Base-by-base conservation (phyloP, 441 rosid genomes). In the Kokia cookei region DNA sequence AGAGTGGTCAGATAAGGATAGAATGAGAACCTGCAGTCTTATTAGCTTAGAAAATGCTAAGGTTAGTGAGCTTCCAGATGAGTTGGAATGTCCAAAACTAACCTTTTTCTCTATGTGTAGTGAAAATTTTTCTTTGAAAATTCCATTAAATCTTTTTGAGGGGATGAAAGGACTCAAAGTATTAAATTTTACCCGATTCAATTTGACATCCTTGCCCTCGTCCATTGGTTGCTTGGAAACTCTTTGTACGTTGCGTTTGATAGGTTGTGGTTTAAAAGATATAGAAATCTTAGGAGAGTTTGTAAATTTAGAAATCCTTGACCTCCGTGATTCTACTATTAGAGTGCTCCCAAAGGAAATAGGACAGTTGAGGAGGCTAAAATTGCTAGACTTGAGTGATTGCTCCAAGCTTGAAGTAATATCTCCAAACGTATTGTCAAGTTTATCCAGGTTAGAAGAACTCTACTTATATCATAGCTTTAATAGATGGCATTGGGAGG, bases 231-330 rank as follows among this genome's bases (percentile, higher is more conserved):
- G 0, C 26, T 43, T 69, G 7, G 8, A 6, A 42, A 75, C 48
- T 40, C 84, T 84, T 17, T 65, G 0, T 50, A 80, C 86, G 1
- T 72, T 84, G 60, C 55, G 80, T 53, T 9, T 87, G 4, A 45
- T 72, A 27, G 0, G 0, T 0, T 76, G 77, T 7, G 0, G 0
- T 0, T 11, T 82, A 27, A 17, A 3, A n/a, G 79, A 81, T 22
- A 48, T 43, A 43, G 35, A 0, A 19, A 24, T 65, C 7, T 6
- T 65, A 5, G 54, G 70, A 45, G 37, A 24, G 70, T 11, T 64
- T 5, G 1, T 0, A 7, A 45, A 43, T 14, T 65, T 65, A 45
- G 37, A 65, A 43, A 43, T 65, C 12, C 69, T 65, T 22, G 24
- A 26, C 10, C 69, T 65, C 35, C 53, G 53, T 42, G 0, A 1